phyloP scores from a whole-genome alignment of 345 rosid genomes.

The Syzygium aqueum region DNA sequence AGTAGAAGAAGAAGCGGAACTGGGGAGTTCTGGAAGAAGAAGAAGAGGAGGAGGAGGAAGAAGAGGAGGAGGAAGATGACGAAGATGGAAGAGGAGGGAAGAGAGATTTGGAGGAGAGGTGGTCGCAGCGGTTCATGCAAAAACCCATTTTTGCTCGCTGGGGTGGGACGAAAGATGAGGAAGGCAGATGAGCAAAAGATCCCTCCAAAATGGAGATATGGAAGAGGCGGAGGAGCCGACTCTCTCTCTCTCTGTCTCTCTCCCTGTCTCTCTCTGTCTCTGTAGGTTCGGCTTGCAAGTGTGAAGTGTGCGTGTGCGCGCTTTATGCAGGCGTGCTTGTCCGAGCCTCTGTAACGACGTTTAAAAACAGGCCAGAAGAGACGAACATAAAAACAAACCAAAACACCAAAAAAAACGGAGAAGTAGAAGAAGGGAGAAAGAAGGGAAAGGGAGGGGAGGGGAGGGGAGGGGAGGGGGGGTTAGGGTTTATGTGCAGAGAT shows the following conservation, averaged over 20 bases:
- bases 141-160: not conserved
- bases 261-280: not conserved
- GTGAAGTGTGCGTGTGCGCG: too few relatives aligned
- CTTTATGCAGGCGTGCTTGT: not conserved
- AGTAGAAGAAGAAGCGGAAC: not conserved
- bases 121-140: conserved; percentile 14
- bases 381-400: not conserved
- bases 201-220: not conserved
- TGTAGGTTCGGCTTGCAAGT: too few relatives aligned
- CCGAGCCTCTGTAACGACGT: not conserved
- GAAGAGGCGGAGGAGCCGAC: not conserved
- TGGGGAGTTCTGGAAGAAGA: conserved; percentile 4
- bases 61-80: conserved; percentile 11
- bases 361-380: not conserved
- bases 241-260: not conserved
- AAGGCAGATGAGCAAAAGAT: not conserved
- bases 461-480: not conserved
- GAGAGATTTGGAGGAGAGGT: conserved; percentile 7
- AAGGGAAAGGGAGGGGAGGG: rapidly evolving
- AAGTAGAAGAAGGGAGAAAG: not conserved
- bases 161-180: not conserved
- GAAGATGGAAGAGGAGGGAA: not conserved
- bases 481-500: not conserved
- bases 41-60: conserved; percentile 7
- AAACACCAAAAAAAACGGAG: not conserved